Percentiles rank a stretch among this genome's conserved stretches.
Conservation (phyloP, 1,284 basidiomycete genomes). For the Trichosporon coremiiforme region DNA sequence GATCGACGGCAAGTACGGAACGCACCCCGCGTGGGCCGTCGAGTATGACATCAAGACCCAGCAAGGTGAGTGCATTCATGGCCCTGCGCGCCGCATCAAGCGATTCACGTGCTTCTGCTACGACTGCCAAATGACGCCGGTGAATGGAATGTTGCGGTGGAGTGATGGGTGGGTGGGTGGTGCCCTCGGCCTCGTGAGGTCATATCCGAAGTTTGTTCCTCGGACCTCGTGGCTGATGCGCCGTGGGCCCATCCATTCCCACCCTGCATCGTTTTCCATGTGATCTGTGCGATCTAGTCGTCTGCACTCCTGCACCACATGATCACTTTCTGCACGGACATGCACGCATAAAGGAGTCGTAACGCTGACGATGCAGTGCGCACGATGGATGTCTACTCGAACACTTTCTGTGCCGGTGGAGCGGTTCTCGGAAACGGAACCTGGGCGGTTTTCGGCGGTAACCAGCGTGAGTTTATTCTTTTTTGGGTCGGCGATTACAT, state of each 20-base stretch:
- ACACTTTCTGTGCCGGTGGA: slow-evolving; percentile 70
- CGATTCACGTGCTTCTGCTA: slow-evolving; percentile 6
- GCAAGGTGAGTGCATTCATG: slow-evolving; percentile 38
- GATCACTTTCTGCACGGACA: not conserved
- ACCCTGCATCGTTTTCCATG: not conserved
- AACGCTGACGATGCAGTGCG: slow-evolving; percentile 36
- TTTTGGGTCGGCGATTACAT: slow-evolving; percentile 41
- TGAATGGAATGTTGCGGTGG: not conserved
- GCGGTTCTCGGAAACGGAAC: slow-evolving; percentile 60
- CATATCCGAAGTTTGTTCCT: slow-evolving; percentile 13
- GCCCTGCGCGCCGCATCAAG: not conserved
- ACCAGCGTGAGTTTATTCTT: slow-evolving; percentile 67
- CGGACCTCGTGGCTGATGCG: not conserved
- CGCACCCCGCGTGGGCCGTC: slow-evolving; percentile 56
- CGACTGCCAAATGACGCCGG: slow-evolving; percentile 1
- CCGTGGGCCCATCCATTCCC: not conserved
- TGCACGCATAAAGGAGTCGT: not conserved
- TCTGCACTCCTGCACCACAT: not conserved
- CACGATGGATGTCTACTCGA: slow-evolving; percentile 73
- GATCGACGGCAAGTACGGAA: slow-evolving; percentile 57
- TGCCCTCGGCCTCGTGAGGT: slow-evolving; percentile 16
- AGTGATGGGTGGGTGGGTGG: not conserved
- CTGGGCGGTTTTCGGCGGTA: slow-evolving; percentile 61
- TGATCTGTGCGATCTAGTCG: not conserved
- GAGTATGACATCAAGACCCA: slow-evolving; percentile 60